A percentile compares a stretch with the other conserved stretches of the same genome.
phyloP scores from a whole-genome alignment of 345 rosid species.

The Eucalyptus cladocalyx region DNA sequence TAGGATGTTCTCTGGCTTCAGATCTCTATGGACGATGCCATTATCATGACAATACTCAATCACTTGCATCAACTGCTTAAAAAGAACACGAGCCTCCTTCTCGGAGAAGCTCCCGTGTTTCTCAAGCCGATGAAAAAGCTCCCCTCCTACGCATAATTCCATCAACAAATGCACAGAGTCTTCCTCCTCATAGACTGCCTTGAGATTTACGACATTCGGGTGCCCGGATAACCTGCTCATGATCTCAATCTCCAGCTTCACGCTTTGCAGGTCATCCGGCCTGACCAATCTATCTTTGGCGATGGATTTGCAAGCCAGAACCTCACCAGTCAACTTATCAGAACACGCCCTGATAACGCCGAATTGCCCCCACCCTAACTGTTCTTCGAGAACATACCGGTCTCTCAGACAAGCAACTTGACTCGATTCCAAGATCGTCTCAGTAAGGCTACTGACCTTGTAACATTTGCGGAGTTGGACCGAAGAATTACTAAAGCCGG shows the following conservation, averaged over 20 bases:
- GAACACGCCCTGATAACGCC: constrained; percentile 72
- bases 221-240: constrained; percentile 61
- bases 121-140: constrained; percentile 49
- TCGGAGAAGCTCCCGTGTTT: constrained; percentile 44
- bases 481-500: constrained; percentile 1
- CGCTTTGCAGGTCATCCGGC: constrained; percentile 28
- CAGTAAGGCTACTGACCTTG: constrained; percentile 24
- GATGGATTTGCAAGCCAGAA: constrained; percentile 52
- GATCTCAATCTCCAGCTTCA: constrained; percentile 62
- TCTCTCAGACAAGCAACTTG: constrained; percentile 50
- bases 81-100: constrained; percentile 40
- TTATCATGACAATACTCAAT: constrained; percentile 49
- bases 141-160: constrained; percentile 71
- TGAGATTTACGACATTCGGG: constrained; percentile 57
- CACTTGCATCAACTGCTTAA: constrained; percentile 53
- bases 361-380: constrained; percentile 76
- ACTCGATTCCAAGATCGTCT: constrained; percentile 41
- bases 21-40: constrained; percentile 53
- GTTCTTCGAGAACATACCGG: constrained; percentile 50
- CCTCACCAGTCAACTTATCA: constrained; percentile 42
- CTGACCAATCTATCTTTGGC: constrained; percentile 48
- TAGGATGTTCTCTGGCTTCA: constrained; percentile 63
- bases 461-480: constrained; percentile 22
- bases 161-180: constrained; percentile 46
- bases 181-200: constrained; percentile 61